These are phyloP conservation scores for Colletotrichum chlorophyti DNA, from an alignment of 2,329 filamentous ascomycete genomes.

Conservation along the genomic window DNA sequence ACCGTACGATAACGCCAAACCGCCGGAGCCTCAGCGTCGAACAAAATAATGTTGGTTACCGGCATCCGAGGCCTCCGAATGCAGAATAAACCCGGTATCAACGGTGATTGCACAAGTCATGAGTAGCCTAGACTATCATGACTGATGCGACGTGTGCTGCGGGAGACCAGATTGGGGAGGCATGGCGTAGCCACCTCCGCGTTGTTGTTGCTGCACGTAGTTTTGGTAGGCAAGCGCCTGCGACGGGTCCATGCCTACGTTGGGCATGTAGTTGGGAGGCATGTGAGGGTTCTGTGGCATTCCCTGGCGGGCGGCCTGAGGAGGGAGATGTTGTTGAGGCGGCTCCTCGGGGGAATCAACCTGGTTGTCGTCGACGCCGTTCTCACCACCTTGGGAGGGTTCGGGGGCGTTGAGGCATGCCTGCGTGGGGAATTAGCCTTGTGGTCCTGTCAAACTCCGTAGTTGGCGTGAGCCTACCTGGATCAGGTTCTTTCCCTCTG, in stretches of 20 bases:
- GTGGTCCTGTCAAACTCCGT: no score
- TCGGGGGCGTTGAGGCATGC: slow-evolving; percentile 97
- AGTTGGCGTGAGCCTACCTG: slow-evolving; percentile 71
- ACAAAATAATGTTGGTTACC: neutral
- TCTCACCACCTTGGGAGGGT: slow-evolving; percentile 80
- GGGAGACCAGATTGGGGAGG: slow-evolving; percentile 80
- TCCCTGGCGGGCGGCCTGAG: slow-evolving; percentile 64
- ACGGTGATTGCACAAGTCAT: slow-evolving; percentile 41
- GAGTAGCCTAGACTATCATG: slow-evolving; percentile 54
- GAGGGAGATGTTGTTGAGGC: slow-evolving; percentile 75
- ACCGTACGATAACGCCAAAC: slow-evolving; percentile 38
- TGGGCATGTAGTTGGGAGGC: slow-evolving; percentile 67
- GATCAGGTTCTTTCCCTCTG: slow-evolving; percentile 98
- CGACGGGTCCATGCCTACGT: slow-evolving; percentile 75
- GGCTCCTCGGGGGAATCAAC: slow-evolving; percentile 94
- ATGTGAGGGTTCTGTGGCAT: slow-evolving; percentile 71
- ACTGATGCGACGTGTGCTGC: slow-evolving; percentile 82
- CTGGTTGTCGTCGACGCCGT: slow-evolving; percentile 79
- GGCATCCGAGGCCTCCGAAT: slow-evolving; percentile 43
- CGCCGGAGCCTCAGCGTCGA: slow-evolving; percentile 45
- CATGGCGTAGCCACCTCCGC: slow-evolving; percentile 78
- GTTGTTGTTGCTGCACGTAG: slow-evolving; percentile 76
- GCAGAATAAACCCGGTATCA: slow-evolving; percentile 68
- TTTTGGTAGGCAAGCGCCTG: slow-evolving; percentile 84
- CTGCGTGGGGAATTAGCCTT: slow-evolving; percentile 52